A percentile compares a stretch with the other conserved stretches of the same genome.
These are phyloP conservation scores for Salix udensis DNA, from an alignment of 345 rosid species.

Conservation along the genomic window DNA sequence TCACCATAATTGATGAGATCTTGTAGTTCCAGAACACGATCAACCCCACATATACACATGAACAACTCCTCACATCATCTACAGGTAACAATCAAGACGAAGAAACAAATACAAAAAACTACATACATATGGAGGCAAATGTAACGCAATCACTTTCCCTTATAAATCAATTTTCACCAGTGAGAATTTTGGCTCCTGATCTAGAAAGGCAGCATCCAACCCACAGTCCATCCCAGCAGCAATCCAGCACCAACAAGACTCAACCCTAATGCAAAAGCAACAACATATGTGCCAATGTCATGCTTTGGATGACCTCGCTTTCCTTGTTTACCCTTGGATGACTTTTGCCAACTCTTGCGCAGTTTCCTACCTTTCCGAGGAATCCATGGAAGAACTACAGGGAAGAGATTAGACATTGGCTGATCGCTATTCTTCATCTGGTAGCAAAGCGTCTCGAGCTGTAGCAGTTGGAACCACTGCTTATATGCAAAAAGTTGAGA, in stretches of 20 bases:
- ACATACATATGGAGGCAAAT: neutral
- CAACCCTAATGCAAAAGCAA: conserved; percentile 70
- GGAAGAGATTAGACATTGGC: conserved; percentile 43
- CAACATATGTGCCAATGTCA: conserved; percentile 41
- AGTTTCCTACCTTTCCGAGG: conserved; percentile 39
- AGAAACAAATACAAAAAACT: neutral
- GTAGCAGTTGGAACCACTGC: conserved; percentile 83
- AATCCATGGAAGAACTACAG: conserved; percentile 52
- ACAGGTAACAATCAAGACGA: neutral
- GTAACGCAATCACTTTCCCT: conserved; percentile 6
- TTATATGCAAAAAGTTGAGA: conserved; percentile 88
- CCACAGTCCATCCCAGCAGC: conserved; percentile 92
- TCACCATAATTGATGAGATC: conserved; percentile 4
- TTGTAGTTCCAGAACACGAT: neutral
- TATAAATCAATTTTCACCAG: conserved; percentile 16
- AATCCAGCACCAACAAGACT: conserved; percentile 94
- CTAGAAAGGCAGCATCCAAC: conserved; percentile 70
- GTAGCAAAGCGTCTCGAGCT: conserved; percentile 66
- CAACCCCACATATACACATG: conserved; percentile 18
- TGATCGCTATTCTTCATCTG: conserved; percentile 56
- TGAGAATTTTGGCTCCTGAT: conserved; percentile 1
- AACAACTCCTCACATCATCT: conserved; percentile 16
- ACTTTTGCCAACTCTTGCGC: conserved; percentile 30
- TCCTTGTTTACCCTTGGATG: conserved; percentile 33
- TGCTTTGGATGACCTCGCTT: conserved; percentile 31